These are phyloP conservation scores for Citrullus colocynthis DNA, from an alignment of 306 rosid species.

Conservation along the genomic window DNA sequence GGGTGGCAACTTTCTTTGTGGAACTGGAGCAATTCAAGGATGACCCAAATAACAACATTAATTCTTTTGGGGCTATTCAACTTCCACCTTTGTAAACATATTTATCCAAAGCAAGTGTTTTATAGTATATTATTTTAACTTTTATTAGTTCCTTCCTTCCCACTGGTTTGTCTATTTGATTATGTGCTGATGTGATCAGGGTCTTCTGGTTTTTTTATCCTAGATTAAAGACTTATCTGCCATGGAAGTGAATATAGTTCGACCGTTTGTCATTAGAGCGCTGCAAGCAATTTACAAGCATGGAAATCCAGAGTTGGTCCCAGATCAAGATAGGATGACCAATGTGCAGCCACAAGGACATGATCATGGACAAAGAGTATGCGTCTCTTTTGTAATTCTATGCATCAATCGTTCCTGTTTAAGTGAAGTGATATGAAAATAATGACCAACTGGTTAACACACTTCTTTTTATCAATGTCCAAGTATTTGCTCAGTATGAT, in stretches of 20 bases:
- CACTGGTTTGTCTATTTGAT: background rate
- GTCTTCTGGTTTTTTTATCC: constrained; percentile 9
- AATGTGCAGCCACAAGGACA: constrained; percentile 49
- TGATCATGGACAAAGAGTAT: constrained; percentile 62
- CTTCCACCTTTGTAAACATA: no score
- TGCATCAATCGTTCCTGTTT: background rate
- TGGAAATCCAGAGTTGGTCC: constrained; percentile 74
- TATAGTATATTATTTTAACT: no score
- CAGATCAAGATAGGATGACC: constrained; percentile 65
- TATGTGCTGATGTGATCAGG: constrained; percentile 9
- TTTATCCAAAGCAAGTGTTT: background rate
- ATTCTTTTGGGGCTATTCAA: no score
- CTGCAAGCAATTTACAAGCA: constrained; percentile 83
- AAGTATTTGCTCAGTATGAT: background rate
- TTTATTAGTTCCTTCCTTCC: background rate
- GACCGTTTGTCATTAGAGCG: constrained; percentile 88
- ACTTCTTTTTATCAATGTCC: background rate
- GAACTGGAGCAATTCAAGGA: no score
- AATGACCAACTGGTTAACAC: background rate
- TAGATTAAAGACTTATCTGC: constrained; percentile 89
- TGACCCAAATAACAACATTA: no score
- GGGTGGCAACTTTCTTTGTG: no score
- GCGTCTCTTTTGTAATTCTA: constrained; percentile 14
- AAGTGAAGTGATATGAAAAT: background rate
- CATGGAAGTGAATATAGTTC: constrained; percentile 94